Evolutionary conservation across 495 filamentous ascomycete genomes (phyloP).

Genomic region (Annulohypoxylon bovei): DNA sequence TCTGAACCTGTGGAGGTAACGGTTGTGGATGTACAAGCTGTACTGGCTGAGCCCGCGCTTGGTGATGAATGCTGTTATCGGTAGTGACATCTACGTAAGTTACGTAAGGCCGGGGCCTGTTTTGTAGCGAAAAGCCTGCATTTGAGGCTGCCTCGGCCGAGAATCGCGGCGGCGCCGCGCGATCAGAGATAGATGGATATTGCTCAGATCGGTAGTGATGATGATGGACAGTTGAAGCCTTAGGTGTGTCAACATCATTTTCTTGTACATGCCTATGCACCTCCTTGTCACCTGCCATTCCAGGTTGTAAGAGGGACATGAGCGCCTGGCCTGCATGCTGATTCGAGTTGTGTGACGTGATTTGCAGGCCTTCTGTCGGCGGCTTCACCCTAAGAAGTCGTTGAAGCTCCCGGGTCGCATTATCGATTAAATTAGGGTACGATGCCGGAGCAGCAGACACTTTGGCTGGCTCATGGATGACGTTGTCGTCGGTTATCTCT

Average conservation of each 20-base stretch:
- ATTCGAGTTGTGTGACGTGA: conserved; percentile 29
- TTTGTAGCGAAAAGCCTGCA: conserved; percentile 28
- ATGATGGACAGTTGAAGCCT: conserved; percentile 47
- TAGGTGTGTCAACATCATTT: conserved; percentile 39
- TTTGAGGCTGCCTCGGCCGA: conserved; percentile 47
- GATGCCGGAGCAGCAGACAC: not conserved
- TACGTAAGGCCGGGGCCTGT: conserved; percentile 43
- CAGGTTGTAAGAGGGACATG: conserved; percentile 64
- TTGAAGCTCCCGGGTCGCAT: conserved; percentile 71
- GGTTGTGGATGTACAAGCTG: conserved; percentile 64
- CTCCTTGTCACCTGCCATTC: conserved; percentile 40
- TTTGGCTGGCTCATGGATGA: conserved; percentile 33
- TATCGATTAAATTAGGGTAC: conserved; percentile 50
- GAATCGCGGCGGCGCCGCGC: conserved; percentile 58
- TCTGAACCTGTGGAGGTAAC: conserved; percentile 61
- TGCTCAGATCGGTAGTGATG: conserved; percentile 55
- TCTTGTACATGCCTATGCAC: conserved; percentile 21
- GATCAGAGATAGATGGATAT: conserved; percentile 44
- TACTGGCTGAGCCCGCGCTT: conserved; percentile 46
- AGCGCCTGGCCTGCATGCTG: conserved; percentile 59
- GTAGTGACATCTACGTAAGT: conserved; percentile 21
- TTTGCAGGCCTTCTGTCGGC: conserved; percentile 56
- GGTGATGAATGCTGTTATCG: conserved; percentile 25
- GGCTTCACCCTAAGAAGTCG: conserved; percentile 70
- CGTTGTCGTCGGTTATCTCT: conserved; percentile 56